Evolutionary conservation across 345 rosid genomes (phyloP), one percentile per base, ranked within the genome.

Genomic region (Citrus sinensis): DNA sequence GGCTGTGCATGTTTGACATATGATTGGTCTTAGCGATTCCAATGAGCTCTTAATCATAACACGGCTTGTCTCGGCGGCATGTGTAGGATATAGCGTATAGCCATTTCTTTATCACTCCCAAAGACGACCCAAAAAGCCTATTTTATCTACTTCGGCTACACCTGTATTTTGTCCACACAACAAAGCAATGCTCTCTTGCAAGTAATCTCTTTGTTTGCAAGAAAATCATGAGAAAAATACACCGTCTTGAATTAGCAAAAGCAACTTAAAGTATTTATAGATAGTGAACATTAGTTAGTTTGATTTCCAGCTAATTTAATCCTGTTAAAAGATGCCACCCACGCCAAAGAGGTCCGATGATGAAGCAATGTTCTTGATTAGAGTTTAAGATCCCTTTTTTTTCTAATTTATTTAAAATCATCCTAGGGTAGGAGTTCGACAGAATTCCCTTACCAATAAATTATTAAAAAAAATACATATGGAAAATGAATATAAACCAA

Each of bases 101-200:
- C n/a, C 60, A 51, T 67, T 56, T 76, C 77, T 76, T 81, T 60
- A n/a, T 78, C 73, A 66, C 79, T 79, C 49, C 76, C 77, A 59
- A 70, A 46, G 74, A 34, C 20, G 74, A 34, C 20, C 74, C 74
- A 56, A 49, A 71, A 79, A 79, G 79, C 76, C 70, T 54, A 29
- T 42, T 61, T 60, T 56, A 51, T 17, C 39, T 46, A 70, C 51
- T 46, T 68, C 49, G 8, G 7, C 29, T 13, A 34, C 24, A 54
- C 42, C 66, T 64, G 49, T 22, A 19, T 71, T 27, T 75, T 75
- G 67, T 59, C 77, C 65, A 46, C 77, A 64, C 76, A 70, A 59
- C 22, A 62, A 77, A 68, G 76, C 81, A 82, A 74, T 46, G 67
- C 67, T 32, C 56, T 39, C 67, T 60, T 37, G 32, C 76, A 78